Conservation (phyloP, 352 stramenopile species). For the Phytophthora chlamydospora region DNA sequence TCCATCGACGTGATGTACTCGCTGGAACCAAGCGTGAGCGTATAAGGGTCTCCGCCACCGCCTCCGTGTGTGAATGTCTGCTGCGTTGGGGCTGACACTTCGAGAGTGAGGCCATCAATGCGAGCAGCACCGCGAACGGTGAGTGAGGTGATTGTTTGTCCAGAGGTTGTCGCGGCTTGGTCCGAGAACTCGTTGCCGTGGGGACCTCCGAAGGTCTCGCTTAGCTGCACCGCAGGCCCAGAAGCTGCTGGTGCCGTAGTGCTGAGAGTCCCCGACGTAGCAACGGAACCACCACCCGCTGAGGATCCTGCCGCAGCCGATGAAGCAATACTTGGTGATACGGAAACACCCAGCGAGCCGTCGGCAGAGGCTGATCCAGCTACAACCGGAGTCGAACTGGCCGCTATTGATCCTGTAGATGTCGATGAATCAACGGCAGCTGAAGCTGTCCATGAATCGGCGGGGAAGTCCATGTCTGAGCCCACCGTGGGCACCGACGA, state of each 20-base stretch:
- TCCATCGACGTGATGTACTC: conserved; percentile 17
- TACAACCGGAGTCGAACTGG: neutral
- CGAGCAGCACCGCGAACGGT: conserved; percentile 7
- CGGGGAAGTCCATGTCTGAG: neutral
- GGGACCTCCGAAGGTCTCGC: conserved; percentile 23
- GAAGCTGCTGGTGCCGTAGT: neutral
- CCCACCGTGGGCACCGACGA: conserved; percentile 1
- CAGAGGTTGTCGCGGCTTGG: conserved; percentile 2
- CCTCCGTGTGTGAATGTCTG: conserved; percentile 14
- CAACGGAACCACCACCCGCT: neutral
- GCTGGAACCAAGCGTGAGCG: conserved; percentile 3
- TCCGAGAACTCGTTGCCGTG: conserved; percentile 17
- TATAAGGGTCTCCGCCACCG: conserved; percentile 5
- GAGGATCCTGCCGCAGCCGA: neutral
- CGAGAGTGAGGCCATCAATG: conserved; percentile 10
- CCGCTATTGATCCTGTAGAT: neutral
- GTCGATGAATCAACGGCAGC: neutral
- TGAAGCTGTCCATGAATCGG: neutral
- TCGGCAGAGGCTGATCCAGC: neutral
- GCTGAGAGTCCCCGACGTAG: neutral
- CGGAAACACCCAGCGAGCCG: neutral
- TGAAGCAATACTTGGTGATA: neutral
- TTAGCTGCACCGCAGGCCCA: conserved; percentile 11
- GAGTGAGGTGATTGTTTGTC: conserved; percentile 5
- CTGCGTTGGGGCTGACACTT: neutral